Evolutionary conservation across 2,329 filamentous ascomycete genomes (phyloP).

Genomic region (Cryphonectria carpinicola): DNA sequence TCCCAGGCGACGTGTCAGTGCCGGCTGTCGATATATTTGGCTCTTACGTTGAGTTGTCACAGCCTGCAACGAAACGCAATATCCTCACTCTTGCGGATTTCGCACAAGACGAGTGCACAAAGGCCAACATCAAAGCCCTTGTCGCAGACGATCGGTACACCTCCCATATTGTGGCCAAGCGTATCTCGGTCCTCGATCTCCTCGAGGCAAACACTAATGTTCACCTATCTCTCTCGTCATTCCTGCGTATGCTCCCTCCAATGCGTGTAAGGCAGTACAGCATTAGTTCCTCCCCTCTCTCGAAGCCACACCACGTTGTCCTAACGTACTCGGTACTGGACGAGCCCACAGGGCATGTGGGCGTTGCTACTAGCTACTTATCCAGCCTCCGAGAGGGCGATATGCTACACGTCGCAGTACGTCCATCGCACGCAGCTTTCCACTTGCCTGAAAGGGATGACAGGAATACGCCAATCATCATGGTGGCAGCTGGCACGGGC

Average conservation of each 20-base stretch:
- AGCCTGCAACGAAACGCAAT: neutral
- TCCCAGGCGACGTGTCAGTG: neutral
- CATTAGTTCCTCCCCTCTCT: neutral
- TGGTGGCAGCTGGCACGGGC: neutral
- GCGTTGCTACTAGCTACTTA: neutral
- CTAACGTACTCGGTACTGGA: neutral
- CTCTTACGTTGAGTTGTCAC: neutral
- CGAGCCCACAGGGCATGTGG: neutral
- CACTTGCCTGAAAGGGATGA: neutral
- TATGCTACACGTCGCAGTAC: neutral
- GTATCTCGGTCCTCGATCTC: neutral
- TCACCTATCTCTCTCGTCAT: neutral
- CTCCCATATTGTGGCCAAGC: neutral
- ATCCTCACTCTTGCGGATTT: neutral
- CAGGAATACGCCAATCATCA: neutral
- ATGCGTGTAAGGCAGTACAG: neutral
- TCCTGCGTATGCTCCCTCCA: neutral
- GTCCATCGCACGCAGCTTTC: neutral
- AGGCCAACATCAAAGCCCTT: neutral
- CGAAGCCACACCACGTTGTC: neutral
- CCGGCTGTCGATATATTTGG: neutral
- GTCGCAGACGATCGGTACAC: neutral
- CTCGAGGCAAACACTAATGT: neutral
- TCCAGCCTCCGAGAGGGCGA: neutral
- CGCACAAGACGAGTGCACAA: neutral